Conservation (phyloP, 345 rosid genomes). For the Salix dunnii region DNA sequence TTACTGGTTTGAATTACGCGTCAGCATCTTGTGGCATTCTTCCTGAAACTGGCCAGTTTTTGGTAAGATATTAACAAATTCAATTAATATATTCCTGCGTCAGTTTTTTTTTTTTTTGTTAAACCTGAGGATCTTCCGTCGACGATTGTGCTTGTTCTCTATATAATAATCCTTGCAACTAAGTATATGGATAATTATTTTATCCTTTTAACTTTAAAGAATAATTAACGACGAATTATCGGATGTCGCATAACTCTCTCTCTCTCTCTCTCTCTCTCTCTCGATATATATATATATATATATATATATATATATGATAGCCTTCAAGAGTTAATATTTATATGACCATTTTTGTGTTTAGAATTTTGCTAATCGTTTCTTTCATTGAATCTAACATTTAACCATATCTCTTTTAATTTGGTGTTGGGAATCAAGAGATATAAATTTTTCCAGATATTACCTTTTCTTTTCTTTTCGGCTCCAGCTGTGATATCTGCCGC, state of each 20-base stretch:
- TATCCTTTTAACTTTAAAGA: neutral
- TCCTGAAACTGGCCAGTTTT: constrained; percentile 27
- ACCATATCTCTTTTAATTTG: neutral
- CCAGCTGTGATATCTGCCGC: neutral
- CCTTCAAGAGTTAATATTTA: no score
- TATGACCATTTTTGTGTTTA: neutral
- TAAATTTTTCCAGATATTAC: neutral
- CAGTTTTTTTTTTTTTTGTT: no score
- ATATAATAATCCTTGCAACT: no score
- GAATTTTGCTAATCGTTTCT: neutral
- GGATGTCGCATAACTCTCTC: neutral
- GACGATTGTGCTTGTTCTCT: no score
- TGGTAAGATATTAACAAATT: constrained; percentile 20
- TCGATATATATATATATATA: no score
- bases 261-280: no score
- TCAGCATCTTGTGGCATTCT: constrained; percentile 49
- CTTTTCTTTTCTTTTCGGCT: neutral
- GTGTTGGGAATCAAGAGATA: neutral
- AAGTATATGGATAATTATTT: neutral
- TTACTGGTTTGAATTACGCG: constrained; percentile 47
- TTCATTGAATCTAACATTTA: neutral
- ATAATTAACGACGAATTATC: neutral
- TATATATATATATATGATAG: neutral
- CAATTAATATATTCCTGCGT: neutral
- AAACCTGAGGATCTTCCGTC: neutral